Conservation (phyloP, 768 basidiomycete species). For the Mycena crocata region DNA sequence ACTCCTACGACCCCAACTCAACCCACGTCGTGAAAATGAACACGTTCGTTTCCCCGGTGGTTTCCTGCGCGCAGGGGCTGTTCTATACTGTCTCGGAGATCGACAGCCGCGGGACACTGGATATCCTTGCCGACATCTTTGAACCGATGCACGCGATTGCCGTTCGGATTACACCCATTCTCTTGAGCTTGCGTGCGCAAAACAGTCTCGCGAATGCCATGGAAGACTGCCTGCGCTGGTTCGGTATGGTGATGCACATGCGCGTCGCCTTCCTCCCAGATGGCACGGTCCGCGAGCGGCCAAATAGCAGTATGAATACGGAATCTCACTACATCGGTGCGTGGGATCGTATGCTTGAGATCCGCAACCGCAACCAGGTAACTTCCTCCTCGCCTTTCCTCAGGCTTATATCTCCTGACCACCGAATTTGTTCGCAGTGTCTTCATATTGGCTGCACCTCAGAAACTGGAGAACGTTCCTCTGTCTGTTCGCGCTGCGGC, state of each 20-base stretch:
- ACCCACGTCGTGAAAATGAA: background rate
- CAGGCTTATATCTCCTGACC: no score
- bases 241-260: no score
- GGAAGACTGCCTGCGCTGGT: conserved; percentile 3
- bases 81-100: conserved; percentile 1
- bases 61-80: conserved; percentile 1
- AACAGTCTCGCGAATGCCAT: background rate
- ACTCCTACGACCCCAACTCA: background rate
- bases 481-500: background rate
- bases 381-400: no score
- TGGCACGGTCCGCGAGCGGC: no score
- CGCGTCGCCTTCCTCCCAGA: no score
- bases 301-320: no score
- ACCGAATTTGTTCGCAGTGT: background rate
- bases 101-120: background rate
- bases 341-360: no score
- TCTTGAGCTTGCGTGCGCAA: background rate
- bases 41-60: background rate
- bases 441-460: background rate
- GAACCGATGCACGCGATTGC: conserved; percentile 8
- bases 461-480: background rate
- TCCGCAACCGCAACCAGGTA: no score
- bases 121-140: background rate
- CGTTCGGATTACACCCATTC: background rate
- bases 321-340: no score